phyloP scores from a whole-genome alignment of 2,329 filamentous ascomycete species.

The Pseudogymnoascus pannorum region DNA sequence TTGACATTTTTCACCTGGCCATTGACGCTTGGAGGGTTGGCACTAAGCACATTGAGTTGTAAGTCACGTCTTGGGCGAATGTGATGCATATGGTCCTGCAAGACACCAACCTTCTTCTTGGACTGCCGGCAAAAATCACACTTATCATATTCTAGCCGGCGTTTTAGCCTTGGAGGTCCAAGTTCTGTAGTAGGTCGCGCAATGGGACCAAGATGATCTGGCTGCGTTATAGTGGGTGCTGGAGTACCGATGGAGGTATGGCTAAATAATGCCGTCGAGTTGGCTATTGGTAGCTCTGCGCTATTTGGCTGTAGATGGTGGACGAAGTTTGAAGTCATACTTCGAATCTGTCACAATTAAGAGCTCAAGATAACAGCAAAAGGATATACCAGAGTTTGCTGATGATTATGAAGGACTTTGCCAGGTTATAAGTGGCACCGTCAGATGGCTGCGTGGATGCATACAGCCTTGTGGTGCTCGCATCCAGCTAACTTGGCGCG shows the following conservation, averaged over 20 bases:
- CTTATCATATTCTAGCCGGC: not conserved
- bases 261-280: not conserved
- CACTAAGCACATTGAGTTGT: not conserved
- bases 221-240: not conserved
- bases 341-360: not conserved
- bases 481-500: not conserved
- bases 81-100: not conserved
- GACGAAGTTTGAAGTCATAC: not conserved
- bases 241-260: not conserved
- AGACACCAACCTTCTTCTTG: not conserved
- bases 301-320: not conserved
- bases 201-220: not conserved
- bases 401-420: not conserved
- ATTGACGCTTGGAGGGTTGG: not conserved
- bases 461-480: not conserved
- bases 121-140: not conserved
- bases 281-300: not conserved
- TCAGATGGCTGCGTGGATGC: not conserved
- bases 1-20: not conserved
- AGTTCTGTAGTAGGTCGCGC: constrained; percentile 12
- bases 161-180: constrained; percentile 12
- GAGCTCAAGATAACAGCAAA: not conserved
- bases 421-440: not conserved
- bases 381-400: not conserved
- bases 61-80: not conserved